Conservation (phyloP, 2,329 filamentous ascomycete genomes). For the Alternaria longipes region DNA sequence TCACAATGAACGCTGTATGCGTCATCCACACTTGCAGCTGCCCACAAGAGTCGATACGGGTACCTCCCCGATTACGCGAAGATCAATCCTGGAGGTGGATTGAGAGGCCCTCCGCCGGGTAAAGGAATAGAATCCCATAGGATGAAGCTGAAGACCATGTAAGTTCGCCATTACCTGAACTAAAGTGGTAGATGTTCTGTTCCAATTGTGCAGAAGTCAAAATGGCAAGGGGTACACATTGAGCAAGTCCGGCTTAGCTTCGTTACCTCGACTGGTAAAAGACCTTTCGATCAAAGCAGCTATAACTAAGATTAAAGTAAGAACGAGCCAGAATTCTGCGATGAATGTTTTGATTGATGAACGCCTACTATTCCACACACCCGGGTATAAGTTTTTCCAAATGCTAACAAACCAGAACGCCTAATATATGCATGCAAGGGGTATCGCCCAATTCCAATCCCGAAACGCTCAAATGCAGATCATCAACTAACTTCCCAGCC, state of each 20-base stretch:
- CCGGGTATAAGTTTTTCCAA: background rate
- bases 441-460: conserved; percentile 22
- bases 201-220: background rate
- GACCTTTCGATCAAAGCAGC: background rate
- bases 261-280: background rate
- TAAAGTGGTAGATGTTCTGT: background rate
- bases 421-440: conserved; percentile 24
- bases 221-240: background rate
- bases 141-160: background rate
- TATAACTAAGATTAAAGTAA: no score
- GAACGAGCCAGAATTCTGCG: background rate
- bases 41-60: background rate
- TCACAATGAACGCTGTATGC: background rate
- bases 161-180: background rate
- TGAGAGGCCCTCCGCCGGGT: background rate
- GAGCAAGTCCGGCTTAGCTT: background rate
- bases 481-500: background rate
- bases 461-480: background rate
- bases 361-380: background rate
- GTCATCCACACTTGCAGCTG: background rate
- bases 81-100: background rate
- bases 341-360: conserved; percentile 1
- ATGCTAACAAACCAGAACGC: conserved; percentile 18
- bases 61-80: background rate
- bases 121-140: no score